Base-by-base conservation (phyloP, 2,329 filamentous ascomycete species). In the Colletotrichum tabaci region DNA sequence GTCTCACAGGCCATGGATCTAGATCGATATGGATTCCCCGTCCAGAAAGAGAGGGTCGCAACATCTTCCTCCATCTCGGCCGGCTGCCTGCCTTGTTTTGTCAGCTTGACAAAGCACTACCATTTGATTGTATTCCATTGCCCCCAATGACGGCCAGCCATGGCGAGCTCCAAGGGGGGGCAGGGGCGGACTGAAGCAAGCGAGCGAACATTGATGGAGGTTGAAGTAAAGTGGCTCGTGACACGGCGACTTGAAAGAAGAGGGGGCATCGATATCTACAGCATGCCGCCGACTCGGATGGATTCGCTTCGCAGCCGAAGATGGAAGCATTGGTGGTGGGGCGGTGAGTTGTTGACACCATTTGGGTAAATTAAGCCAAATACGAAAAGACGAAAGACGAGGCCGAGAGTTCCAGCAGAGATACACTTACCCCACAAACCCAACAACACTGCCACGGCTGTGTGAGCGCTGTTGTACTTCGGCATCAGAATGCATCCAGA, bases 11-110 rank as follows among this genome's bases (percentile, higher is more conserved):
- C 38, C 21, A 30, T 47, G 46, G 35, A 30, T 56, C 60, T 50
- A 66, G 61, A 57, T 56, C 40, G 49, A 71, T 50, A 57, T 71
- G 60, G 23, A 13, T 40, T 56, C 42, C 55, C 47, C 18, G 38
- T 16, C 50, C 57, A 67, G 47, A 3, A 74, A 78, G 8, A 74
- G 68, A 42, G 72, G 86, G 13, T 84, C 81, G 2, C 67, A 79
- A 70, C 2, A 80, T 81, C 4, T 76, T 86, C 0, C 74, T 86
- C 2, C 77, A 80, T 56, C 42, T 61, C 55, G 42, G 83, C 84
- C 4, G 79, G 86, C n/a, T 72, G 75, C 42, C 53, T 62, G 62
- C 55, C 53, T 64, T 26, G 47, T 69, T 72, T 71, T 44, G 71
- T 73, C 67, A 73, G 67, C 67, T 67, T 73, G 67, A 64, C 71